Evolutionary conservation across 331 rosid species (phyloP).

Genomic region (Telfairia occidentalis): DNA sequence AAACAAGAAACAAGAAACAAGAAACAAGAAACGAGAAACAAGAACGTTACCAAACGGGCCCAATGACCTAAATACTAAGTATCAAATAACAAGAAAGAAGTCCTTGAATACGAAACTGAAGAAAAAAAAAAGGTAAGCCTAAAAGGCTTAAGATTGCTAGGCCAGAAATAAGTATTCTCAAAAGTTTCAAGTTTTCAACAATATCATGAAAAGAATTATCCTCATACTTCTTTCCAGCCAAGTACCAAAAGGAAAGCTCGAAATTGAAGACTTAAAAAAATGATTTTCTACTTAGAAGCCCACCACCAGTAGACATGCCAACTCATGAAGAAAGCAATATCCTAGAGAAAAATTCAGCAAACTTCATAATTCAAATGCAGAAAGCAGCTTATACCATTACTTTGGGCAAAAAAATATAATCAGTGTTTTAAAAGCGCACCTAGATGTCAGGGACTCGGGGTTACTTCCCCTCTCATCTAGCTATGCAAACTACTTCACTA

Average conservation of each 20-base stretch:
- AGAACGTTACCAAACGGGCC: too few species aligned
- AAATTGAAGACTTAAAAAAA: neutral
- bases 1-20: too few species aligned
- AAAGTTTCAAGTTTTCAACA: slow-evolving; percentile 1
- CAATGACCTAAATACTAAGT: neutral
- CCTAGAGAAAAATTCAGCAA: neutral
- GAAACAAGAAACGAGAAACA: too few species aligned
- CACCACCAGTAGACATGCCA: neutral
- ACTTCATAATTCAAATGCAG: neutral
- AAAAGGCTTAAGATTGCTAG: neutral
- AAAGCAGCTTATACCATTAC: neutral
- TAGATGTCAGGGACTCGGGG: neutral
- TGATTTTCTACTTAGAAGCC: neutral
- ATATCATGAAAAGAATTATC: neutral
- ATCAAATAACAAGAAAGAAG: neutral
- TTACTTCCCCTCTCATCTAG: neutral
- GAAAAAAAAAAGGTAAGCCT: neutral
- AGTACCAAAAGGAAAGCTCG: neutral
- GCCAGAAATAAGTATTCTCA: neutral
- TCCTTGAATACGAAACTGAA: neutral
- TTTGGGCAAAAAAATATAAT: neutral
- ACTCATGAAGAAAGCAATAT: neutral
- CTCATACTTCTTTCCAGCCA: neutral
- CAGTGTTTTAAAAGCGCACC: neutral
- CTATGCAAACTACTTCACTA: neutral